Evolutionary conservation across 1,139 yeast species (phyloP).

Genomic region (Sugiyamaella grinbergsii): DNA sequence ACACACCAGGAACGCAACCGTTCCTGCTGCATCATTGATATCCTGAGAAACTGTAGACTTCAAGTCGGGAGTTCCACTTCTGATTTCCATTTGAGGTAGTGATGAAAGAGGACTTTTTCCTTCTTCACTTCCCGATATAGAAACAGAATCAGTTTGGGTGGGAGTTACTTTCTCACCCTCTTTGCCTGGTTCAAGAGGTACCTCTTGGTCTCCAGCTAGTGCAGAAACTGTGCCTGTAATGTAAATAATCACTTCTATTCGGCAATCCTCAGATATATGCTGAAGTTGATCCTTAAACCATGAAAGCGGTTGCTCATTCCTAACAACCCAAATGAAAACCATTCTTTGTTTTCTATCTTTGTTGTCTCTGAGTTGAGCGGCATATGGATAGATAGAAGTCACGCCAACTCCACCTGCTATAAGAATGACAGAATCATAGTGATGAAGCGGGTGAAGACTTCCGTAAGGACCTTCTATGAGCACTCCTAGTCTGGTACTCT

Average conservation of each 20-base stretch:
- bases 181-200: not conserved
- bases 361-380: conserved; percentile 34
- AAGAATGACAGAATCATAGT: conserved; percentile 54
- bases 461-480: conserved; percentile 64
- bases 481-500: conserved; percentile 31
- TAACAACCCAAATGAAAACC: conserved; percentile 29
- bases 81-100: not conserved
- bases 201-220: not conserved
- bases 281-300: conserved; percentile 30
- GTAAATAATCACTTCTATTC: conserved; percentile 22
- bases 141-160: not conserved
- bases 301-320: conserved; percentile 22
- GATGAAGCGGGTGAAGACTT: conserved; percentile 50
- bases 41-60: conserved; percentile 33
- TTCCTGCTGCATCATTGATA: conserved; percentile 20
- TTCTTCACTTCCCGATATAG: conserved; percentile 4
- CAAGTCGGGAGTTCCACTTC: conserved; percentile 46
- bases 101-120: conserved; percentile 1
- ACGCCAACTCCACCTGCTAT: conserved; percentile 71
- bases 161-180: not conserved
- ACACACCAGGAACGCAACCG: conserved; percentile 30
- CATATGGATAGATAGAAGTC: conserved; percentile 48
- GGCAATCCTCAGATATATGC: conserved; percentile 21
- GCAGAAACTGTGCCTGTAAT: conserved; percentile 4
- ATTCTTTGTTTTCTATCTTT: conserved; percentile 22